Evolutionary conservation across 2,329 filamentous ascomycete genomes (phyloP).

Genomic region (Scleromitrula shiraiana): DNA sequence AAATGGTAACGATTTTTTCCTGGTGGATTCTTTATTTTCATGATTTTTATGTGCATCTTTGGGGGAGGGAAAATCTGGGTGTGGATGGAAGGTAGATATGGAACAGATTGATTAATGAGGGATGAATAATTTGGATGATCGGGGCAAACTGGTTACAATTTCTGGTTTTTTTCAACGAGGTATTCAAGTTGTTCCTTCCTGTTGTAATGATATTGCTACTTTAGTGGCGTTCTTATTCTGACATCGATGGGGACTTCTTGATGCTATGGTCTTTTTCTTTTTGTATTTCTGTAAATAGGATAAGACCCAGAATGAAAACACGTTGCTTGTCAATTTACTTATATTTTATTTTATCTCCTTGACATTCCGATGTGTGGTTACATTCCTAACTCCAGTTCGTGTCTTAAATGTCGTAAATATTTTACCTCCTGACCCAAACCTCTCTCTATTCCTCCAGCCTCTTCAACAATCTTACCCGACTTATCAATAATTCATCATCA

Average conservation of each 20-base stretch:
- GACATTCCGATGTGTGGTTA: not conserved
- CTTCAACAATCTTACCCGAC: too few relatives aligned
- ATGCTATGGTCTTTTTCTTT: conserved; percentile 5
- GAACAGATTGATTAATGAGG: conserved; percentile 15
- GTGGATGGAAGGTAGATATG: conserved; percentile 12
- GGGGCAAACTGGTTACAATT: conserved; percentile 7
- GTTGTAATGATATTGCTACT: not conserved
- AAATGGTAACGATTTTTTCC: conserved; percentile 1
- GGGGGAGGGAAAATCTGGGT: conserved; percentile 6
- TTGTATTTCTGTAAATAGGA: conserved; percentile 14
- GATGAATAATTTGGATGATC: conserved; percentile 10
- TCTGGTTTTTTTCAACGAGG: conserved; percentile 7
- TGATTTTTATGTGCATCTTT: conserved; percentile 11
- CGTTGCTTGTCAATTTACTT: conserved; percentile 4
- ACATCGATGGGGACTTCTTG: conserved; percentile 7
- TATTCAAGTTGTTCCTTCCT: conserved; percentile 7
- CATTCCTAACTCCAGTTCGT: not conserved
- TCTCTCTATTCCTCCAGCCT: too few relatives aligned
- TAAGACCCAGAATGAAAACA: conserved; percentile 9
- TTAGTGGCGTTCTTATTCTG: conserved; percentile 3
- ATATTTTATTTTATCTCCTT: not conserved
- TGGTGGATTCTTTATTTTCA: conserved; percentile 4
- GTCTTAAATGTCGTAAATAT: too few relatives aligned
- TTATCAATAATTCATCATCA: too few relatives aligned
- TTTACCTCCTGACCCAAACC: too few relatives aligned